Conservation (phyloP, 2,329 filamentous ascomycete species). For the Aureobasidium sp. region DNA sequence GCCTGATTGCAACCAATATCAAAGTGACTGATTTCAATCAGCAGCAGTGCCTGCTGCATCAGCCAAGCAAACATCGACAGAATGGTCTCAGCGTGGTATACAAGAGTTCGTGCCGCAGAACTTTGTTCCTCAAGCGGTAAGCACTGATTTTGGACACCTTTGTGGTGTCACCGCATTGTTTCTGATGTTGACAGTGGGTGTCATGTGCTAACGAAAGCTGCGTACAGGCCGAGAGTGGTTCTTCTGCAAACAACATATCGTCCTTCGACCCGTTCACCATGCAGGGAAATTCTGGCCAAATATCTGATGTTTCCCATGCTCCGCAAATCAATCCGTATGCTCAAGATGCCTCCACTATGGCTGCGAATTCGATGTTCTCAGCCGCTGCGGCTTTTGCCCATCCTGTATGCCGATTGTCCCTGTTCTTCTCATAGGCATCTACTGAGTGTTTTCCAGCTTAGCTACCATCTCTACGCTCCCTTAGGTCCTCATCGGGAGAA, state of each 20-base stretch:
- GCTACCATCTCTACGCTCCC: conserved; percentile 90
- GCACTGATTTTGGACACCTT: neutral
- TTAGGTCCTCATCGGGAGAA: conserved; percentile 76
- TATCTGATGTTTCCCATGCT: conserved; percentile 27
- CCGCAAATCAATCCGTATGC: conserved; percentile 60
- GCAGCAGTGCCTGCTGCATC: conserved; percentile 40
- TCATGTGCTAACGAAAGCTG: neutral
- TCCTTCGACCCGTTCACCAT: conserved; percentile 41
- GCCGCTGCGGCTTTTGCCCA: conserved; percentile 50
- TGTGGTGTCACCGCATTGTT: neutral
- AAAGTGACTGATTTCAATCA: conserved; percentile 21
- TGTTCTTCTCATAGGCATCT: neutral
- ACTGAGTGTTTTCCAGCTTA: conserved; percentile 38
- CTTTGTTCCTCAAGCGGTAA: conserved; percentile 41
- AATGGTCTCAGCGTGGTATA: conserved; percentile 44
- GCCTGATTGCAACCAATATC: neutral
- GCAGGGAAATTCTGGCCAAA: conserved; percentile 20
- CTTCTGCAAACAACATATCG: conserved; percentile 27
- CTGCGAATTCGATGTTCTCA: conserved; percentile 60
- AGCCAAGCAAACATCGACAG: conserved; percentile 39
- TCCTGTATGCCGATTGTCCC: conserved; percentile 29
- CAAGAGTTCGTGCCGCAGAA: conserved; percentile 50
- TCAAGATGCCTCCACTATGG: conserved; percentile 58
- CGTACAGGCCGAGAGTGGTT: conserved; percentile 25
- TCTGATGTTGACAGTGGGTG: neutral